Percentiles rank a stretch among this genome's conserved stretches.
Evolutionary conservation across 176 grass and related monocot species (phyloP).

Genomic region (Triticum turgidum): DNA sequence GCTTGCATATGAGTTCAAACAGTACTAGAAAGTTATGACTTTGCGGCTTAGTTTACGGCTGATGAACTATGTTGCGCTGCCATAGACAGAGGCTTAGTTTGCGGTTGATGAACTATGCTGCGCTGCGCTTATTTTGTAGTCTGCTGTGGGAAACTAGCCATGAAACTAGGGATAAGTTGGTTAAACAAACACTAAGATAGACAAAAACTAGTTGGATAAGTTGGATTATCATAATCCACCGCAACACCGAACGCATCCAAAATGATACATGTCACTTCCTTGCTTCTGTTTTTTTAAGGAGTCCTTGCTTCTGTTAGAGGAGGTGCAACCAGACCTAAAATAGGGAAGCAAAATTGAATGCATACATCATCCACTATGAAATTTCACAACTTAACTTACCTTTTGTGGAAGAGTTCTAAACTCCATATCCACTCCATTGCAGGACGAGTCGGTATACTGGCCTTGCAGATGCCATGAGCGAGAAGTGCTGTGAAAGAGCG

Average conservation of each 20-base stretch:
- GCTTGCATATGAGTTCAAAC: not conserved
- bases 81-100: too few species aligned
- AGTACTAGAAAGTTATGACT: not conserved
- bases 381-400: constrained; percentile 41
- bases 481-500: constrained; percentile 21
- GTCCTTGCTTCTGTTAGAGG: not conserved
- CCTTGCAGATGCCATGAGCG: constrained; percentile 36
- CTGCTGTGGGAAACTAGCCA: not conserved
- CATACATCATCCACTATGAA: not conserved
- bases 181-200: too few species aligned
- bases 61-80: not conserved
- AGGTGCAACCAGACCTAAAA: not conserved
- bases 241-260: not conserved
- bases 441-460: constrained; percentile 29
- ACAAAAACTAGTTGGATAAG: too few species aligned
- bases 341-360: not conserved
- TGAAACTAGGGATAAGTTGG: too few species aligned
- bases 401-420: constrained; percentile 64
- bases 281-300: not conserved
- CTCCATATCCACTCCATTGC: constrained; percentile 47
- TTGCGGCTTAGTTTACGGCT: not conserved
- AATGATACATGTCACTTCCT: not conserved
- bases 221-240: too few species aligned
- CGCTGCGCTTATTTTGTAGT: not conserved
- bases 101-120: too few species aligned